Conservation (phyloP, 1,284 basidiomycete genomes). For the Sphaerobolus stellatus region DNA sequence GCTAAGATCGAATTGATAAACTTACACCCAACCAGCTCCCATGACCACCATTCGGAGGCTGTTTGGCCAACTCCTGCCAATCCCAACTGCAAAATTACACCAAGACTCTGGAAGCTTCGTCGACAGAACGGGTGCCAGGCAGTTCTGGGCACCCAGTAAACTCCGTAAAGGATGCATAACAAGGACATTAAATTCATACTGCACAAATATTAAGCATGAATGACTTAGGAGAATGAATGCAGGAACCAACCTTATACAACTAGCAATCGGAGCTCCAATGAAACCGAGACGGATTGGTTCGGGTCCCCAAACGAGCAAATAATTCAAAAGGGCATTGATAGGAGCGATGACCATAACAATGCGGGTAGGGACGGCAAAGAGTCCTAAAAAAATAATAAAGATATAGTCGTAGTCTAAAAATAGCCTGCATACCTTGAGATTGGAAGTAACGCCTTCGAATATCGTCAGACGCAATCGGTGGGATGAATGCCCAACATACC, state of each 20-base stretch:
- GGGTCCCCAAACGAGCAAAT: constrained; percentile 49
- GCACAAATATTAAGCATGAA: too few species aligned
- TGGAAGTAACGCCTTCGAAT: constrained; percentile 46
- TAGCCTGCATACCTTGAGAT: constrained; percentile 36
- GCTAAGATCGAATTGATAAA: background rate
- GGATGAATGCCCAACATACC: too few species aligned
- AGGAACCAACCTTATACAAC: constrained; percentile 50
- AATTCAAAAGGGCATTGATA: constrained; percentile 52
- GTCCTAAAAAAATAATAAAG: constrained; percentile 23
- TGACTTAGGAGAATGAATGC: too few species aligned
- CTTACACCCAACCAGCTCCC: constrained; percentile 33
- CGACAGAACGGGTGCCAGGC: constrained; percentile 49
- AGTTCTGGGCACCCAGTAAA: constrained; percentile 42
- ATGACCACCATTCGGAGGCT: constrained; percentile 43
- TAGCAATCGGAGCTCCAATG: constrained; percentile 53
- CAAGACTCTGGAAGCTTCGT: constrained; percentile 40
- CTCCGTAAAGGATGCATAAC: constrained; percentile 28
- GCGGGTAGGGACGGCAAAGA: constrained; percentile 54
- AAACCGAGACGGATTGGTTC: constrained; percentile 47
- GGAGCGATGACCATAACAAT: constrained; percentile 52
- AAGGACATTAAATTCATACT: constrained; percentile 3
- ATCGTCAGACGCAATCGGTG: too few species aligned
- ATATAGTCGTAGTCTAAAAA: too few species aligned
- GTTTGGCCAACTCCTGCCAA: constrained; percentile 37
- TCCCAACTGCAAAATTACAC: constrained; percentile 45